Evolutionary conservation across 495 filamentous ascomycete species (phyloP).

Genomic region (Penicillium mononematosum): DNA sequence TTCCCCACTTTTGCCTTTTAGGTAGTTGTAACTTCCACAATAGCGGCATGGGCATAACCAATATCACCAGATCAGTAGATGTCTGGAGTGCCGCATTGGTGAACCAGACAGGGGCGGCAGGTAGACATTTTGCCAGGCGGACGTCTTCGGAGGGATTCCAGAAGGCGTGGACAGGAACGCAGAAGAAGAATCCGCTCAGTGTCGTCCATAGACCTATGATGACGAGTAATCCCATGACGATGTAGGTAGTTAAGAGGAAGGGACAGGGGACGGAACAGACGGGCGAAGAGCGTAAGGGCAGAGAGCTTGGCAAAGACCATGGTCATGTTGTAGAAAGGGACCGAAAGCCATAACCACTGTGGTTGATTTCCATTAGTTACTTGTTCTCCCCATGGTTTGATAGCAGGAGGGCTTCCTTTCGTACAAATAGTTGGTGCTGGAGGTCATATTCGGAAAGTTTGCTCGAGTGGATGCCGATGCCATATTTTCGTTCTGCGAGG

Average conservation of each 20-base stretch:
- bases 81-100: slow-evolving; percentile 49
- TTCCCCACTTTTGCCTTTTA: slow-evolving; percentile 38
- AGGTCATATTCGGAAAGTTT: slow-evolving; percentile 1
- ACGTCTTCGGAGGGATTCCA: slow-evolving; percentile 19
- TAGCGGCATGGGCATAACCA: slow-evolving; percentile 47
- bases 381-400: not conserved
- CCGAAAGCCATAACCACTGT: slow-evolving; percentile 38
- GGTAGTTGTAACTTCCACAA: slow-evolving; percentile 43
- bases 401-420: not conserved
- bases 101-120: slow-evolving; percentile 38
- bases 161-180: slow-evolving; percentile 34
- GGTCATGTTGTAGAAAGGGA: slow-evolving; percentile 44
- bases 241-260: slow-evolving; percentile 31
- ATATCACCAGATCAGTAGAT: slow-evolving; percentile 44
- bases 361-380: not conserved
- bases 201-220: slow-evolving; percentile 38
- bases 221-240: slow-evolving; percentile 35
- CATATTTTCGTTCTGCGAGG: slow-evolving; percentile 18
- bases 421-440: slow-evolving; percentile 17
- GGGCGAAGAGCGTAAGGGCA: slow-evolving; percentile 39
- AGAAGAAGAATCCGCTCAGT: slow-evolving; percentile 40
- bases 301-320: slow-evolving; percentile 48
- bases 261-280: slow-evolving; percentile 37
- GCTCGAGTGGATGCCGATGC: slow-evolving; percentile 9
- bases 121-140: slow-evolving; percentile 27